phyloP scores from a whole-genome alignment of 495 filamentous ascomycete species.

The Collariella sp. region DNA sequence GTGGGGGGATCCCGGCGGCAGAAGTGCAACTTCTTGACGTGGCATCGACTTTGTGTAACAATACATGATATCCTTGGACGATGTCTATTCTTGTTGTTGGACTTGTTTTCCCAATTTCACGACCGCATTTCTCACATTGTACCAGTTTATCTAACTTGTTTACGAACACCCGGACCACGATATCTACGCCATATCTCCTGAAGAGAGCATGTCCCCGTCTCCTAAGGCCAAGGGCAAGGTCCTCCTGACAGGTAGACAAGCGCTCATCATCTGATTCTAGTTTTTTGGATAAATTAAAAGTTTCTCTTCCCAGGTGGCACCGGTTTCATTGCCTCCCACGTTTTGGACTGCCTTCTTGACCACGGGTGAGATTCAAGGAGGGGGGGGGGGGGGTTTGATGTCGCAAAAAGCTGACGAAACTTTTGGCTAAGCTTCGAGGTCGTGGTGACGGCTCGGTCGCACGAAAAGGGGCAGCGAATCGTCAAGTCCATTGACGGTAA shows the following conservation, averaged over 20 bases:
- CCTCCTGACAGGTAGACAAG: slow-evolving; percentile 22
- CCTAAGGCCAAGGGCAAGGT: slow-evolving; percentile 18
- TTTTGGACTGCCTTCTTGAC: slow-evolving; percentile 29
- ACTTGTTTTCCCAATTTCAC: no score
- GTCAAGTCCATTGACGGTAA: slow-evolving; percentile 22
- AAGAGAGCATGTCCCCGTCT: not conserved
- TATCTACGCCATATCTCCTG: no score
- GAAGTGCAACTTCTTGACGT: no score
- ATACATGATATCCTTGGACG: no score
- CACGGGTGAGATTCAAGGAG: slow-evolving; percentile 14
- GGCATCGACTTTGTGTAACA: no score
- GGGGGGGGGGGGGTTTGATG: not conserved
- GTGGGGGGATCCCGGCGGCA: no score
- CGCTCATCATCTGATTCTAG: no score
- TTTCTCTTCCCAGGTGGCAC: slow-evolving; percentile 25
- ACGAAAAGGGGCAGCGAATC: slow-evolving; percentile 32
- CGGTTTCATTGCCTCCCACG: slow-evolving; percentile 37
- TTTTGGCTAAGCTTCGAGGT: slow-evolving; percentile 26
- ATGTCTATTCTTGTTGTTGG: no score
- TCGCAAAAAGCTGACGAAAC: not conserved
- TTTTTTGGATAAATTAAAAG: not conserved
- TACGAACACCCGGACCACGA: no score
- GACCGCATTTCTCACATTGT: no score
- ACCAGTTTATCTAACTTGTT: no score
- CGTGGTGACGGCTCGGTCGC: slow-evolving; percentile 33